Evolutionary conservation across 208 protist species (phyloP).

Genomic region (Wallacemonas sp.): DNA sequence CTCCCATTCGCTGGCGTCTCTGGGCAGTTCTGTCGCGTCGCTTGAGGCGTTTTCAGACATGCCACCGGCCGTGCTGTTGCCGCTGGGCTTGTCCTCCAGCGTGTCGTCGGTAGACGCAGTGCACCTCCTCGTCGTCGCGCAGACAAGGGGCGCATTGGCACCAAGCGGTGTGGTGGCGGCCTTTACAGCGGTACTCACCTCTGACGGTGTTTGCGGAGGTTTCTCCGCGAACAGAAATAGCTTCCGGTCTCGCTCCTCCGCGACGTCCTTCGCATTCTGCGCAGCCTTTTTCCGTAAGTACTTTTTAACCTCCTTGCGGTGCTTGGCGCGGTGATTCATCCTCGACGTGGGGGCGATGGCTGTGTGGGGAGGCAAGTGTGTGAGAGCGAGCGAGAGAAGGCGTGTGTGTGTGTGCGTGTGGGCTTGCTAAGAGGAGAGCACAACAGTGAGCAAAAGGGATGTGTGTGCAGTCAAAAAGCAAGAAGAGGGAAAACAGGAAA

Average conservation of each 20-base stretch:
- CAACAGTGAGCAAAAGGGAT: too few relatives aligned
- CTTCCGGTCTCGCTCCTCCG: conserved; percentile 47
- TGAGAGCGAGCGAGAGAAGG: background rate
- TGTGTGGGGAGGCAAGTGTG: background rate
- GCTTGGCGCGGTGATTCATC: conserved; percentile 35
- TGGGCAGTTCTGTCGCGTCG: background rate
- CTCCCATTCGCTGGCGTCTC: conserved; percentile 23
- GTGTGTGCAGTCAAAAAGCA: too few relatives aligned
- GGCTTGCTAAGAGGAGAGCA: too few relatives aligned
- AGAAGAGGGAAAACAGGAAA: too few relatives aligned
- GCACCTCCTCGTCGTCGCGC: too few relatives aligned
- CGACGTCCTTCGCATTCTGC: conserved; percentile 28
- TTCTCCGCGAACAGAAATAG: conserved; percentile 43
- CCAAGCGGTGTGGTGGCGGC: background rate
- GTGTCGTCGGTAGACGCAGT: background rate
- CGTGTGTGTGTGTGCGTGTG: background rate
- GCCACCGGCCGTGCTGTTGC: background rate
- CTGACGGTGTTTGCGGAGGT: background rate
- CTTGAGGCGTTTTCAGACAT: background rate
- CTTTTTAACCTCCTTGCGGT: conserved; percentile 72
- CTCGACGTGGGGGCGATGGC: background rate
- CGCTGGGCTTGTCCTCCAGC: background rate
- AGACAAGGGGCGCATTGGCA: background rate
- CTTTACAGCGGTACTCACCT: background rate
- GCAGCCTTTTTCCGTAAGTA: conserved; percentile 57